Percentiles rank a stretch among this genome's conserved stretches.
Evolutionary conservation across 2,329 filamentous ascomycete genomes (phyloP).

Genomic region (Corynespora cassiicola): DNA sequence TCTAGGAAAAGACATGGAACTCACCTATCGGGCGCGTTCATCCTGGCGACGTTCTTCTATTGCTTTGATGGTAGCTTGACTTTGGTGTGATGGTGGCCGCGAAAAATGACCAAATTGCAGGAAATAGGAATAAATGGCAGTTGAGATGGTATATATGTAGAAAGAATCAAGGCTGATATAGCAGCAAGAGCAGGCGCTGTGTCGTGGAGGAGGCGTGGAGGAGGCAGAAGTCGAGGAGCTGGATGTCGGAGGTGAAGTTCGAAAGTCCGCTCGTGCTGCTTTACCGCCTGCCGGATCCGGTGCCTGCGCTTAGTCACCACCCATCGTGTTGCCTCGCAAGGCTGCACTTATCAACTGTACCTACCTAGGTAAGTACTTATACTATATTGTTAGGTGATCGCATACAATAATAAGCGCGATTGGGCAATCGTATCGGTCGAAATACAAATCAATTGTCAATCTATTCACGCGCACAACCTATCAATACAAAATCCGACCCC

Average conservation of each 20-base stretch:
- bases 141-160: not conserved
- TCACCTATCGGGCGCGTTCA: constrained; percentile 49
- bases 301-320: too few relatives aligned
- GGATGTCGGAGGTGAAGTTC: too few relatives aligned
- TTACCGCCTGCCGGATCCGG: too few relatives aligned
- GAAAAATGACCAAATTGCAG: not conserved
- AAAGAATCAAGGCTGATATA: not conserved
- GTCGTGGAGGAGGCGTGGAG: constrained; percentile 1
- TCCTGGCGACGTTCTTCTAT: constrained; percentile 20
- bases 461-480: constrained; percentile 22
- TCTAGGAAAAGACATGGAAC: constrained; percentile 10
- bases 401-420: too few relatives aligned
- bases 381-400: too few relatives aligned
- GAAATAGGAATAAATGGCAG: not conserved
- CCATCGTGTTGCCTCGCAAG: too few relatives aligned
- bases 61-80: too few relatives aligned
- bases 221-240: too few relatives aligned
- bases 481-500: constrained; percentile 15
- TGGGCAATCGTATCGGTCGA: too few relatives aligned
- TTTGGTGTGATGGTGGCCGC: not conserved
- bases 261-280: too few relatives aligned
- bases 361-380: too few relatives aligned
- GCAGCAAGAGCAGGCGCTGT: not conserved
- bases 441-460: constrained; percentile 12
- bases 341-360: too few relatives aligned